A percentile compares a stretch with the other conserved stretches of the same genome.
Conservation (phyloP, 345 rosid genomes). For the Eucalyptus viminalis region DNA sequence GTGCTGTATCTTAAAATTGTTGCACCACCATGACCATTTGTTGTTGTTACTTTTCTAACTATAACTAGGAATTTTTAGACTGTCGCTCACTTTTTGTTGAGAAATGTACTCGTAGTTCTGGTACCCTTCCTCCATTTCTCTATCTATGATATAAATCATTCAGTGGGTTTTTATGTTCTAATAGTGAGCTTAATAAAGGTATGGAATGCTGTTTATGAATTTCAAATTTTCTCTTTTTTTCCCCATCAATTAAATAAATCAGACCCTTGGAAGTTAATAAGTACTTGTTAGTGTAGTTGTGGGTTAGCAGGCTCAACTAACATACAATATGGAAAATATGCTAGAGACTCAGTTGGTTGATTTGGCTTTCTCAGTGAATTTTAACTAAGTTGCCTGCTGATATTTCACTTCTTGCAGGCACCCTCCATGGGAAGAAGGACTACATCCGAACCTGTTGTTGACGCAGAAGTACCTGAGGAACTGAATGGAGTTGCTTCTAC, state of each 20-base stretch:
- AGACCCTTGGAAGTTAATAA: not conserved
- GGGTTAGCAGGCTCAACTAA: not conserved
- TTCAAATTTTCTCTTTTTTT: not conserved
- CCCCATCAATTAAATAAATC: not conserved
- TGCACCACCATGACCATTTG: not conserved
- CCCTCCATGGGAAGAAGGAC: slow-evolving; percentile 87
- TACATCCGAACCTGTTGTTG: slow-evolving; percentile 31
- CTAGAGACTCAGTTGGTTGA: not conserved
- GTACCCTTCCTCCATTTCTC: not conserved
- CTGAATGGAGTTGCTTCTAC: slow-evolving; percentile 55
- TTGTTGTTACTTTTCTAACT: not conserved
- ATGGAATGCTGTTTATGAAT: not conserved
- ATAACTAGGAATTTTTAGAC: not conserved
- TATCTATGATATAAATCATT: not conserved
- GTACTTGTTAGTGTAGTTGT: not conserved
- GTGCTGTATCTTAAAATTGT: not conserved
- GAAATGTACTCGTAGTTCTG: not conserved
- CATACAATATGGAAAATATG: not conserved
- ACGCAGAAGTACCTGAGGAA: slow-evolving; percentile 34
- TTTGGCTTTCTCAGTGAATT: not conserved
- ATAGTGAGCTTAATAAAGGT: not conserved
- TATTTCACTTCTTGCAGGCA: slow-evolving; percentile 21
- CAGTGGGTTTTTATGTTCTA: not conserved
- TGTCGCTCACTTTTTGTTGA: not conserved
- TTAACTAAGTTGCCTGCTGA: not conserved